phyloP scores from a whole-genome alignment of 2,329 filamentous ascomycete genomes.

The Apiospora hydei region DNA sequence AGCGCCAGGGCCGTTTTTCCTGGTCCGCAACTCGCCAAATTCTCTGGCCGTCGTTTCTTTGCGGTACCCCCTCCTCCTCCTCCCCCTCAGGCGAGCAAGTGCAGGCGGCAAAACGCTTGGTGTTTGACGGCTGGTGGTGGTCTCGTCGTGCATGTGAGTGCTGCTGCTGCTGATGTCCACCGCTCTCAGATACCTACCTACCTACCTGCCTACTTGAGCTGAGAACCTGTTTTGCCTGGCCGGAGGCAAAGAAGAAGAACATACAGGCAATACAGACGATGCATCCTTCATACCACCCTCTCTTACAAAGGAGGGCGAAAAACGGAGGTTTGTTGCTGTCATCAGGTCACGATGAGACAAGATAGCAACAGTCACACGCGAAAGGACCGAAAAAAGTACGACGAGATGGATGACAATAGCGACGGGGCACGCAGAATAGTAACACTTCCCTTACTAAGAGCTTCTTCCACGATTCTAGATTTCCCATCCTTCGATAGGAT shows the following conservation, averaged over 20 bases:
- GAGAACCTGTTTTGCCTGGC: slow-evolving; percentile 11
- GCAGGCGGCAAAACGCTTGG: slow-evolving; percentile 38
- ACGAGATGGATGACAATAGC: slow-evolving; percentile 15
- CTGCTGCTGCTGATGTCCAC: not conserved
- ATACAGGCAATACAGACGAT: slow-evolving; percentile 1
- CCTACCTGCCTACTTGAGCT: not conserved
- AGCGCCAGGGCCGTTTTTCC: slow-evolving; percentile 40
- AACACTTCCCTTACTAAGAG: not conserved
- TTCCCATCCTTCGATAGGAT: not conserved
- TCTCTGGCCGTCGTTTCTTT: slow-evolving; percentile 4
- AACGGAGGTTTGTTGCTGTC: not conserved
- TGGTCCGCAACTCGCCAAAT: slow-evolving; percentile 10
- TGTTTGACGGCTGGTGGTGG: slow-evolving; percentile 31
- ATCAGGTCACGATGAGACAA: slow-evolving; percentile 22
- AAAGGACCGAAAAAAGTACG: not conserved
- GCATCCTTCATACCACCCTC: slow-evolving; percentile 19
- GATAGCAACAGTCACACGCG: slow-evolving; percentile 6
- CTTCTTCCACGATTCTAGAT: slow-evolving; percentile 1
- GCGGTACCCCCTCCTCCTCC: not conserved
- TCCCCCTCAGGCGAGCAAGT: slow-evolving; percentile 28
- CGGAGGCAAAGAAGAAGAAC: not conserved
- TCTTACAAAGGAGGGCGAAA: not conserved
- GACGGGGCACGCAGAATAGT: not conserved
- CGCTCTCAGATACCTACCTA: not conserved
- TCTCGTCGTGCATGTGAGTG: slow-evolving; percentile 11